A percentile compares a stretch with the other conserved stretches of the same genome.
phyloP scores from a whole-genome alignment of 2,329 filamentous ascomycete species.

The Sarocladium brachiariae region DNA sequence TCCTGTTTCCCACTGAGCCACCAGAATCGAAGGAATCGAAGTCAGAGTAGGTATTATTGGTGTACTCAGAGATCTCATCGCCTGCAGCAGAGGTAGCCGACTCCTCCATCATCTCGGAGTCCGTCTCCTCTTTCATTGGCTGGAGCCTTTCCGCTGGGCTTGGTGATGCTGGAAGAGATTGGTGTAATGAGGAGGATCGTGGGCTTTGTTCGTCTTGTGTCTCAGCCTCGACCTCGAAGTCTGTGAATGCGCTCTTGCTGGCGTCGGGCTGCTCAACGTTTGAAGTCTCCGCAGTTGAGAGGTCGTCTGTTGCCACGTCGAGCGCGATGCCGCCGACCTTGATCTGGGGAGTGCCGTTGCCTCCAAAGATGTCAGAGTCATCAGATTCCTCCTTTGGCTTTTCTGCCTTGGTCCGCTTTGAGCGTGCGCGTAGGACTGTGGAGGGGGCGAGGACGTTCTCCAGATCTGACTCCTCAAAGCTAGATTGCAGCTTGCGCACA shows the following conservation, averaged over 20 bases:
- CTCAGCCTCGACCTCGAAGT: neutral
- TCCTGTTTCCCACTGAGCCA: constrained; percentile 6
- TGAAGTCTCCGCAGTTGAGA: neutral
- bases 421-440: neutral
- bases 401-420: neutral
- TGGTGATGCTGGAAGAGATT: neutral
- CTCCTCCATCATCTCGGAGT: constrained; percentile 2
- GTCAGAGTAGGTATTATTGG: constrained; percentile 7
- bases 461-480: constrained; percentile 10
- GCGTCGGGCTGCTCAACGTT: neutral
- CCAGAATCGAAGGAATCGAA: constrained; percentile 8
- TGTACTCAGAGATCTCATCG: constrained; percentile 5
- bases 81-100: constrained; percentile 1
- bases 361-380: constrained; percentile 6
- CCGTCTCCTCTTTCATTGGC: neutral
- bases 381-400: neutral
- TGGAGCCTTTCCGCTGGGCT: neutral
- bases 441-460: constrained; percentile 3
- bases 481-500: constrained; percentile 3
- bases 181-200: neutral
- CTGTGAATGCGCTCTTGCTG: neutral
- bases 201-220: constrained; percentile 2
- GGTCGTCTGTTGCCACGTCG: neutral
- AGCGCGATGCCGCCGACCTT: constrained; percentile 7
- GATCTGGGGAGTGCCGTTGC: constrained; percentile 7